A percentile compares a stretch with the other conserved stretches of the same genome.
These are phyloP conservation scores for Achaetomiella virescens DNA, from an alignment of 495 filamentous ascomycete genomes.

Conservation along the genomic window DNA sequence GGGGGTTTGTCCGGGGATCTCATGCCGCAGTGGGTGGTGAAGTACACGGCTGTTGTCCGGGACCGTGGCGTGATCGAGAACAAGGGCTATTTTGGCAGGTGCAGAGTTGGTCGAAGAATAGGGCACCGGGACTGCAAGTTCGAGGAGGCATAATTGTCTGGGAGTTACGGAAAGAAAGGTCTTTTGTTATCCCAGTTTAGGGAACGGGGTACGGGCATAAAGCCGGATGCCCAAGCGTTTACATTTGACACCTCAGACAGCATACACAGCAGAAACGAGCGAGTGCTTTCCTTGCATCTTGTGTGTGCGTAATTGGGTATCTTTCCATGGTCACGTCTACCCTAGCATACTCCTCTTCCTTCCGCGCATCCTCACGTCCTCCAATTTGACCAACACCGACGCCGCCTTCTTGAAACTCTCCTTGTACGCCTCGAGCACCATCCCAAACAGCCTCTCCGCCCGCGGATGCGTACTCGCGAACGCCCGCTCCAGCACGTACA, in stretches of 20 bases:
- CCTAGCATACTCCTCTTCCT: constrained; percentile 97
- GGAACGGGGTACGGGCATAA: not conserved
- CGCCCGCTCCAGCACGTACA: constrained; percentile 96
- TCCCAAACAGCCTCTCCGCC: constrained; percentile 68
- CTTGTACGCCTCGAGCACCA: constrained; percentile 51
- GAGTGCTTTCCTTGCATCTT: not conserved
- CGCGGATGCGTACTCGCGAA: constrained; percentile 91
- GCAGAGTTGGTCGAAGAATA: constrained; percentile 53
- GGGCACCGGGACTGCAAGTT: not conserved
- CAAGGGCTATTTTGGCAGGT: constrained; percentile 90
- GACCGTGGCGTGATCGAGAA: constrained; percentile 97
- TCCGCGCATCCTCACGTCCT: constrained; percentile 94
- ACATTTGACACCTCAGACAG: not conserved
- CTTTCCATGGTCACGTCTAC: constrained; percentile 28
- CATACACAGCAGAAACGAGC: not conserved
- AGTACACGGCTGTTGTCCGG: constrained; percentile 96
- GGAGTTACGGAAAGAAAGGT: constrained; percentile 3
- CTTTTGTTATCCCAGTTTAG: not conserved
- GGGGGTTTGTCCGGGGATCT: constrained; percentile 67
- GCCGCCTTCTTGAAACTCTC: constrained; percentile 45
- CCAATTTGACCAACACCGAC: constrained; percentile 59
- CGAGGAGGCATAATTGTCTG: not conserved
- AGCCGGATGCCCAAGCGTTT: not conserved
- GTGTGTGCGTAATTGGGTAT: constrained; percentile 6
- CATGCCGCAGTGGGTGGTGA: constrained; percentile 87